Conservation (phyloP, 2,329 filamentous ascomycete species). For the Stromatinia cepivora region DNA sequence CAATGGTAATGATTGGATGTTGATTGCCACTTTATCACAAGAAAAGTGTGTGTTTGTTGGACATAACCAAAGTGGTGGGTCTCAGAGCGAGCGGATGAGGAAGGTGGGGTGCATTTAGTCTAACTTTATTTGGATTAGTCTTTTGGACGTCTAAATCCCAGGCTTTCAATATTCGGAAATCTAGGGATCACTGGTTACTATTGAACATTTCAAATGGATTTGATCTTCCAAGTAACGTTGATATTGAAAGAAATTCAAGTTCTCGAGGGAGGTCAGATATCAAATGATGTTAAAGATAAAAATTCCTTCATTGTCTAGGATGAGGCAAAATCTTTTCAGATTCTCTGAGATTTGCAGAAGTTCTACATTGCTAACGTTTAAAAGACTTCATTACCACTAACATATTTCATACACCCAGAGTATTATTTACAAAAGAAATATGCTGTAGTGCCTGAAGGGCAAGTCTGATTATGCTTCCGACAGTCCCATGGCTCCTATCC, state of each 20-base stretch:
- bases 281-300: background rate
- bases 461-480: background rate
- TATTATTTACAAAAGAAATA: background rate
- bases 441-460: background rate
- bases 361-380: background rate
- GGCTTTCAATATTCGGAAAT: background rate
- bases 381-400: background rate
- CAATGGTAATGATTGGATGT: background rate
- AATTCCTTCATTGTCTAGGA: background rate
- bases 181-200: background rate
- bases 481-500: background rate
- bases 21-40: constrained; percentile 1
- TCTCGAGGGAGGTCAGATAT: background rate
- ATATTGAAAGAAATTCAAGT: background rate
- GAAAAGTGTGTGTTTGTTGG: constrained; percentile 15
- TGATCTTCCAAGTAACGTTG: background rate
- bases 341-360: background rate
- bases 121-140: constrained; percentile 11
- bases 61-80: constrained; percentile 13
- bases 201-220: background rate
- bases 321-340: background rate
- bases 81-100: background rate
- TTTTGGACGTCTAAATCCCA: background rate
- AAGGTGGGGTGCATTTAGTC: constrained; percentile 13
- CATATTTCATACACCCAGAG: background rate